Evolutionary conservation across 2,329 filamentous ascomycete genomes (phyloP).

Genomic region (Lojkania enalia): DNA sequence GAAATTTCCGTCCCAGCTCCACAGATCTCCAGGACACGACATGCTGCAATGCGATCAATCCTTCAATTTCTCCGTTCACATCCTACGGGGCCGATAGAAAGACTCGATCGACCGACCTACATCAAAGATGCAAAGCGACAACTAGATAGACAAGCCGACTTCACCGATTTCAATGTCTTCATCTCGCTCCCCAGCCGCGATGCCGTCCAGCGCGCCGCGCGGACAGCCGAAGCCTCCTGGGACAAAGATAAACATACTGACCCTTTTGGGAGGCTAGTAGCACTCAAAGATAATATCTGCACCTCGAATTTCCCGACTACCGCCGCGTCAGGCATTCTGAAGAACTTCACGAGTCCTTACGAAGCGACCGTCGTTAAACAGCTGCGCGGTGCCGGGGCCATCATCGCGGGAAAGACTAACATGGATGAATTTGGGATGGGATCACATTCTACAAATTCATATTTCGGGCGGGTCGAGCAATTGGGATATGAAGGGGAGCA

Average conservation of each 20-base stretch:
- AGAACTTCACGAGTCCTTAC: slow-evolving; percentile 71
- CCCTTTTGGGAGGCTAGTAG: slow-evolving; percentile 43
- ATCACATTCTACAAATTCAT: slow-evolving; percentile 73
- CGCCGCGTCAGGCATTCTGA: slow-evolving; percentile 77
- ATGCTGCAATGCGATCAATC: neutral
- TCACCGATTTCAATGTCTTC: slow-evolving; percentile 45
- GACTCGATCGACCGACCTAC: no score
- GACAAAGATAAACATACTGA: neutral
- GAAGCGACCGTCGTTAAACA: slow-evolving; percentile 78
- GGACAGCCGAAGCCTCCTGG: slow-evolving; percentile 7
- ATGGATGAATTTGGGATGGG: slow-evolving; percentile 98
- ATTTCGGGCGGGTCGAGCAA: slow-evolving; percentile 63
- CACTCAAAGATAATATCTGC: slow-evolving; percentile 58
- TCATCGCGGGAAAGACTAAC: slow-evolving; percentile 79
- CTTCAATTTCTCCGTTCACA: slow-evolving; percentile 4
- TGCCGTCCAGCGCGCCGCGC: slow-evolving; percentile 2
- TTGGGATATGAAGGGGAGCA: slow-evolving; percentile 51
- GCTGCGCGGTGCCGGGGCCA: slow-evolving; percentile 64
- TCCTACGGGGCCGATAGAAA: slow-evolving; percentile 34
- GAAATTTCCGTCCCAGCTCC: neutral
- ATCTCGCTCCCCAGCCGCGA: slow-evolving; percentile 27
- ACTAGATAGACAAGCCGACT: slow-evolving; percentile 38
- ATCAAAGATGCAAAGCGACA: slow-evolving; percentile 41
- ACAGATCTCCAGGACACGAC: neutral
- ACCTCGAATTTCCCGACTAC: slow-evolving; percentile 63